Evolutionary conservation across 2,329 filamentous ascomycete species (phyloP).

Genomic region (Penicillium palitans): DNA sequence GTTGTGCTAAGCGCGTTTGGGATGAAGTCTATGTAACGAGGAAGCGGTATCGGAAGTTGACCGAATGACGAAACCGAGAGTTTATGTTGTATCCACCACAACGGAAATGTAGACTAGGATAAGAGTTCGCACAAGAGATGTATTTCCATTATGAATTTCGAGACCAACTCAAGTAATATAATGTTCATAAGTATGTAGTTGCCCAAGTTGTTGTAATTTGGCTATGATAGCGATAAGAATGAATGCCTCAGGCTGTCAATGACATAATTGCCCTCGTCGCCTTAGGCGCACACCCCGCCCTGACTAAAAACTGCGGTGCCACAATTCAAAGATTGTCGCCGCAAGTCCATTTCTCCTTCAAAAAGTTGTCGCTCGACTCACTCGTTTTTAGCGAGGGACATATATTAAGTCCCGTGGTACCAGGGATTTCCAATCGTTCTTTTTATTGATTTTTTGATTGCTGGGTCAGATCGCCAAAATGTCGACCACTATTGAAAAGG

Average conservation of each 20-base stretch:
- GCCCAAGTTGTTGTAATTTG: conserved; percentile 13
- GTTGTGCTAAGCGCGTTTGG: neutral
- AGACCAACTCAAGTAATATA: neutral
- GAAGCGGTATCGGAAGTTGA: conserved; percentile 7
- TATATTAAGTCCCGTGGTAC: neutral
- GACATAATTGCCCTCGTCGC: conserved; percentile 25
- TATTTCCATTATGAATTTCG: neutral
- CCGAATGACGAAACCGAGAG: conserved; percentile 2
- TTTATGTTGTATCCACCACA: neutral
- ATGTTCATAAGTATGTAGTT: neutral
- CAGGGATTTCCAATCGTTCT: neutral
- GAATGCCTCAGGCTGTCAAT: conserved; percentile 13
- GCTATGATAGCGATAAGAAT: conserved; percentile 18
- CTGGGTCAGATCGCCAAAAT: conserved; percentile 58
- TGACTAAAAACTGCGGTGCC: conserved; percentile 34
- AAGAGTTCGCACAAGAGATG: neutral
- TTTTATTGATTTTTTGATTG: conserved; percentile 11
- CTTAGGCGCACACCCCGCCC: conserved; percentile 30
- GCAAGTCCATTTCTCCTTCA: conserved; percentile 21
- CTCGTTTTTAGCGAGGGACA: conserved; percentile 15
- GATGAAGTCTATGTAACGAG: neutral
- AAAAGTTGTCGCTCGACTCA: conserved; percentile 8
- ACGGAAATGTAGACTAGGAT: neutral
- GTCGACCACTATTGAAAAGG: conserved; percentile 98
- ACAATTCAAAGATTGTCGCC: conserved; percentile 35